These are phyloP conservation scores for Phaffia australis DNA, from an alignment of 768 basidiomycete species.

Conservation along the genomic window DNA sequence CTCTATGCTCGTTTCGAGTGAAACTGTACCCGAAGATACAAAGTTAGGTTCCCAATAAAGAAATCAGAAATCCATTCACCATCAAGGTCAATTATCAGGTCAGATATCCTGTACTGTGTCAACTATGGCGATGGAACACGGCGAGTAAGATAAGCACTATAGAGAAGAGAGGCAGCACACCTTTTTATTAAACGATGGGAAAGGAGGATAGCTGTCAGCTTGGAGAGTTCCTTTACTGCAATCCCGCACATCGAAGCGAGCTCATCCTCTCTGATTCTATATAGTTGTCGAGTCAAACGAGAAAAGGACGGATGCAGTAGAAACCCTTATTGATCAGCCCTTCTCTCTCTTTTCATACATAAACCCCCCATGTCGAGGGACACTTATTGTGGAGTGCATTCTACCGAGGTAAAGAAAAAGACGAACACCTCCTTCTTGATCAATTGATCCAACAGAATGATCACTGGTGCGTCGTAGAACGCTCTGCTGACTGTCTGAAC, in stretches of 20 bases:
- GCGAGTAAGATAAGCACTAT: neutral
- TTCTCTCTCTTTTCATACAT: neutral
- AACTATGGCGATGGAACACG: too few species aligned
- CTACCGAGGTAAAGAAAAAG: neutral
- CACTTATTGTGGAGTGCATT: neutral
- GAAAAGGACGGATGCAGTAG: slow-evolving; percentile 29
- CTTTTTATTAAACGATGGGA: slow-evolving; percentile 34
- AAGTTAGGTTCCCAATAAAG: neutral
- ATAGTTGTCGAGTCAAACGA: too few species aligned
- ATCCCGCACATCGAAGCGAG: slow-evolving; percentile 27
- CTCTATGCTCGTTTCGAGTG: slow-evolving; percentile 33
- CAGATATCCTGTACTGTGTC: too few species aligned
- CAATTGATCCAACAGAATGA: slow-evolving; percentile 87
- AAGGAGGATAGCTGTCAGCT: slow-evolving; percentile 34
- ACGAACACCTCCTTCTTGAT: slow-evolving; percentile 90
- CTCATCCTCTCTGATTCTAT: slow-evolving; percentile 30
- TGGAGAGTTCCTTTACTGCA: slow-evolving; percentile 32
- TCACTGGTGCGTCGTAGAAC: slow-evolving; percentile 88
- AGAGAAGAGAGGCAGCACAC: slow-evolving; percentile 26
- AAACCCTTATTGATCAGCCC: slow-evolving; percentile 7
- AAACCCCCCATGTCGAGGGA: too few species aligned
- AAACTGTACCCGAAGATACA: slow-evolving; percentile 3
- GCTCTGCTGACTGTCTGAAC: slow-evolving; percentile 86
- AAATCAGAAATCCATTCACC: too few species aligned
- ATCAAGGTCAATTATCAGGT: too few species aligned